A percentile compares a stretch with the other conserved stretches of the same genome.
Evolutionary conservation across 352 stramenopile genomes (phyloP).

Genomic region (Phytophthora sansomeana): DNA sequence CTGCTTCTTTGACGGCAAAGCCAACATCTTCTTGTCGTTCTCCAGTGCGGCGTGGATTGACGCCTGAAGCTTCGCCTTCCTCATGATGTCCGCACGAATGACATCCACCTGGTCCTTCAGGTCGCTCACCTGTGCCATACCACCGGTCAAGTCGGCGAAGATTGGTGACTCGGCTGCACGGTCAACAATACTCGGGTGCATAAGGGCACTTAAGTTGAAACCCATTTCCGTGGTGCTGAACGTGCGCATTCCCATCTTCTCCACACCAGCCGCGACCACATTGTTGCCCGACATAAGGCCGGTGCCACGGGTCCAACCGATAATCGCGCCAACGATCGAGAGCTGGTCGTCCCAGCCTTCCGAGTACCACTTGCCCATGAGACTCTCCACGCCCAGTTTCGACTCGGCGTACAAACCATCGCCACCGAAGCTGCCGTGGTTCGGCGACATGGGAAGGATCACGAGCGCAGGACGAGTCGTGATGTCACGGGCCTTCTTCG

Average conservation of each 20-base stretch:
- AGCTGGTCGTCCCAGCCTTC: constrained; percentile 90
- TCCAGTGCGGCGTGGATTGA: constrained; percentile 48
- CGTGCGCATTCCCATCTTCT: constrained; percentile 84
- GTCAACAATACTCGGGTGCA: constrained; percentile 84
- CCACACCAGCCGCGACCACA: constrained; percentile 79
- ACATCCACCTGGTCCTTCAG: constrained; percentile 71
- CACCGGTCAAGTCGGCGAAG: constrained; percentile 83
- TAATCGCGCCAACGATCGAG: constrained; percentile 84
- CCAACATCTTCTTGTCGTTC: constrained; percentile 49
- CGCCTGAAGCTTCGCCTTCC: constrained; percentile 65
- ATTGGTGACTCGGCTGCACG: constrained; percentile 74
- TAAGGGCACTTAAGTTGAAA: constrained; percentile 87
- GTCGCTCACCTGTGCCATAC: constrained; percentile 79
- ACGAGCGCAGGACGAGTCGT: constrained; percentile 77
- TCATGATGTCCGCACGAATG: constrained; percentile 64
- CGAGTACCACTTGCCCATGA: constrained; percentile 89
- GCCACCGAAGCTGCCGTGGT: constrained; percentile 88
- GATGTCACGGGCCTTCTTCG: constrained; percentile 79
- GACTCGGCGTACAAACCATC: constrained; percentile 91
- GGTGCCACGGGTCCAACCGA: constrained; percentile 89
- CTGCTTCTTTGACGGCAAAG: constrained; percentile 31
- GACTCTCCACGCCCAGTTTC: constrained; percentile 87
- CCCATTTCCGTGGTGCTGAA: constrained; percentile 90
- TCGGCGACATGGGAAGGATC: constrained; percentile 85
- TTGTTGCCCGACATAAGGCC: constrained; percentile 92